Evolutionary conservation across 2,329 filamentous ascomycete species (phyloP), one percentile per base, ranked within the genome.

Genomic region (Neonectria neomacrospora): DNA sequence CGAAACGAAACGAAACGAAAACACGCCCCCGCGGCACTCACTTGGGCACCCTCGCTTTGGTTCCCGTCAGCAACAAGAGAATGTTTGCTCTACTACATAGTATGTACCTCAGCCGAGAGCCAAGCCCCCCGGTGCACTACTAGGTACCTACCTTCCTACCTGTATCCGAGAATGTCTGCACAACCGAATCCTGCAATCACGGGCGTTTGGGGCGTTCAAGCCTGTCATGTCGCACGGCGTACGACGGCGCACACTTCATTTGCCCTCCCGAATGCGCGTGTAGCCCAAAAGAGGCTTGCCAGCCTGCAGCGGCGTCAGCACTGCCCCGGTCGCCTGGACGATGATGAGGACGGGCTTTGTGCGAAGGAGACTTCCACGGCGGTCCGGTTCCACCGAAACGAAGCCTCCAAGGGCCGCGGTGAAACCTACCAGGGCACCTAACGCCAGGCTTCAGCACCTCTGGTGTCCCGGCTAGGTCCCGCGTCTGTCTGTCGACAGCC

Each of bases 171-270:
- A 22, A 54, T 39, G 39, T 18, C 23, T 22, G 11, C 14, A n/a
- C 23, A 11, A n/a, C 26, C 9, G n/a, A 50, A 32, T 6, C 56
- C 56, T 53, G 50, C 16, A 54, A 53, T 59, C 22, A 59, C 51
- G 30, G 58, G 44, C 42, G 45, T 50, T 37, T 34, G 44, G 14
- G 18, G 37, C 51, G 34, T 45, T 48, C 32, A 32, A 45, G n/a
- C 22, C 26, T 55, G 32, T 45, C 48, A 44, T 54, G 61, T 66
- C 56, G 55, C 59, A 61, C 64, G 58, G 54, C 44, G 68, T 67
- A 59, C 45, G 54, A 70, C 52, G 53, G 61, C 47, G 52, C 61
- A 53, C 63, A 62, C 7, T 44, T 61, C 53, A 44, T 44, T 48
- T 63, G 54, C 41, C 50, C 20, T 20, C 7, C 7, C 23, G 23